Conservation (phyloP, 2,329 filamentous ascomycete genomes). For the Dactylonectria estremocensis region DNA sequence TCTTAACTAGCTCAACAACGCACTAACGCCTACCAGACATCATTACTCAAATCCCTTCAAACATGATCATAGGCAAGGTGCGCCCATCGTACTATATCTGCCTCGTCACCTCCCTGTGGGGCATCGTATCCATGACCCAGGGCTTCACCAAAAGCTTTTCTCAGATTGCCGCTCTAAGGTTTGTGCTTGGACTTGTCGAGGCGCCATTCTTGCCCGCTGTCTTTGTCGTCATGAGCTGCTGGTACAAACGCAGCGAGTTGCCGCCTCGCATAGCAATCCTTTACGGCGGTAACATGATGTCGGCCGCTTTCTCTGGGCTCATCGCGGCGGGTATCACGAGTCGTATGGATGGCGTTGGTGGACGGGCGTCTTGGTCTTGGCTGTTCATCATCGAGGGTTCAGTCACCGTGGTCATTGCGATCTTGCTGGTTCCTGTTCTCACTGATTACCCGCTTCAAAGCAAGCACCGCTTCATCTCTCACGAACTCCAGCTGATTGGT, state of each 20-base stretch:
- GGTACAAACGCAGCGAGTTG: conserved; percentile 77
- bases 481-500: conserved; percentile 19
- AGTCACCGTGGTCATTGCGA: conserved; percentile 45
- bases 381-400: conserved; percentile 77
- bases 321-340: conserved; percentile 73
- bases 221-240: conserved; percentile 62
- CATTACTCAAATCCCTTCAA: conserved; percentile 26
- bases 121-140: conserved; percentile 20
- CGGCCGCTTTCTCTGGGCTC: conserved; percentile 77
- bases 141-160: conserved; percentile 27
- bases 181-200: conserved; percentile 62
- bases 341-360: conserved; percentile 49
- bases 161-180: conserved; percentile 46
- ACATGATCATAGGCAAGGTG: conserved; percentile 29
- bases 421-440: conserved; percentile 37
- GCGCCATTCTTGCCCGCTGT: conserved; percentile 68
- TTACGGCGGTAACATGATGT: conserved; percentile 74
- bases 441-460: conserved; percentile 49
- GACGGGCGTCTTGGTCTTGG: conserved; percentile 67
- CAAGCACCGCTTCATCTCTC: conserved; percentile 23
- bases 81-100: conserved; percentile 28
- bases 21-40: conserved; percentile 18
- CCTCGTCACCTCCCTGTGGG: conserved; percentile 24
- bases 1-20: not conserved
- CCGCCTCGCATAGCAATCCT: conserved; percentile 73